Conservation (phyloP, 2,329 filamentous ascomycete species). For the Rugonectria rugulosa region DNA sequence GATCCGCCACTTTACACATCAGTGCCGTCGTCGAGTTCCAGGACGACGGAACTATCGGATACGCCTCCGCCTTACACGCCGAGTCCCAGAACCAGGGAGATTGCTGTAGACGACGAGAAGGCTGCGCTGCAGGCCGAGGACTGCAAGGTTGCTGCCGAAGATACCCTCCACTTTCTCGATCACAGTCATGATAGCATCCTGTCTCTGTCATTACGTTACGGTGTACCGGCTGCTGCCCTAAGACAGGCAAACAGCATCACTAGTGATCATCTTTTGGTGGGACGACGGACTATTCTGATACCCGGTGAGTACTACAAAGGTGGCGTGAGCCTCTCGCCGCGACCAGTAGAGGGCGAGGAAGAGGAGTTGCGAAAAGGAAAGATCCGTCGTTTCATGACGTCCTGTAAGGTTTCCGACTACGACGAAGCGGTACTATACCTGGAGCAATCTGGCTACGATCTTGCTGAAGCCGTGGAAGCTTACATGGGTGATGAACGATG, state of each 20-base stretch:
- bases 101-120: slow-evolving; percentile 34
- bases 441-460: slow-evolving; percentile 71
- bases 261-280: slow-evolving; percentile 74
- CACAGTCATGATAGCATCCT: slow-evolving; percentile 72
- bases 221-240: slow-evolving; percentile 69
- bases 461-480: slow-evolving; percentile 68
- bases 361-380: slow-evolving; percentile 75
- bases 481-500: slow-evolving; percentile 78
- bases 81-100: slow-evolving; percentile 10
- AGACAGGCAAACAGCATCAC: slow-evolving; percentile 74
- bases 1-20: slow-evolving; percentile 72
- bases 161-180: slow-evolving; percentile 78
- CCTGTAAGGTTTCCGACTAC: slow-evolving; percentile 79
- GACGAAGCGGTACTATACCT: slow-evolving; percentile 79
- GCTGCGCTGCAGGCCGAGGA: slow-evolving; percentile 31
- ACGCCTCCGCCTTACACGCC: slow-evolving; percentile 52
- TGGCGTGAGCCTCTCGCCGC: slow-evolving; percentile 72
- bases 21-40: slow-evolving; percentile 40
- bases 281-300: slow-evolving; percentile 73
- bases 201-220: slow-evolving; percentile 75
- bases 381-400: slow-evolving; percentile 80
- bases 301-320: slow-evolving; percentile 74
- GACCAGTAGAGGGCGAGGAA: slow-evolving; percentile 76
- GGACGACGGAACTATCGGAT: slow-evolving; percentile 32
- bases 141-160: slow-evolving; percentile 55